These are phyloP conservation scores for Bruguiera sexangula DNA, from an alignment of 345 rosid genomes.

Conservation along the genomic window DNA sequence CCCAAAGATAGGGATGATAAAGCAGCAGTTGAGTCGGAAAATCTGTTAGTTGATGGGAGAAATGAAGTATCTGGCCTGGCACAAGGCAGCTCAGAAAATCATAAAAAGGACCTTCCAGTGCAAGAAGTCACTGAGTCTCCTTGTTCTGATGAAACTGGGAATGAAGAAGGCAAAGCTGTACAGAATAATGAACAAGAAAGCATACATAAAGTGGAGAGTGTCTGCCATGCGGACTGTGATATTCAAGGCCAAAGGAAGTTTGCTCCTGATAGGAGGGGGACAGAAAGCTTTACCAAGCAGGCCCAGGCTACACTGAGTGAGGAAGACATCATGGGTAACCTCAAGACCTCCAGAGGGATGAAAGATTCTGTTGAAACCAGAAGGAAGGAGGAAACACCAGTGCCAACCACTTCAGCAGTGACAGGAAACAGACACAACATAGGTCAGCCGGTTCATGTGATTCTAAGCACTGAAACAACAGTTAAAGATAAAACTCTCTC, in stretches of 20 bases:
- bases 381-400: slow-evolving; percentile 30
- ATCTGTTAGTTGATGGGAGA: slow-evolving; percentile 13
- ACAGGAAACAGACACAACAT: slow-evolving; percentile 32
- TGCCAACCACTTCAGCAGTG: slow-evolving; percentile 27
- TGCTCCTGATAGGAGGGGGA: slow-evolving; percentile 34
- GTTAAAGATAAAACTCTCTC: slow-evolving; percentile 32
- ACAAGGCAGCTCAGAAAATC: slow-evolving; percentile 16
- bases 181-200: slow-evolving; percentile 26
- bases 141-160: slow-evolving; percentile 16
- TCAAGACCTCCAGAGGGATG: slow-evolving; percentile 31
- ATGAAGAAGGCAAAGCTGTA: slow-evolving; percentile 24
- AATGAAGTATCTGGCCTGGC: slow-evolving; percentile 18
- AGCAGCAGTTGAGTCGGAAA: slow-evolving; percentile 19
- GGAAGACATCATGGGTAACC: slow-evolving; percentile 36
- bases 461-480: slow-evolving; percentile 32
- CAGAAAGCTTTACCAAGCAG: slow-evolving; percentile 27
- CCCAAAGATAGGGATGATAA: slow-evolving; percentile 26
- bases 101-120: slow-evolving; percentile 11
- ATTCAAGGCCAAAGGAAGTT: slow-evolving; percentile 33
- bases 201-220: slow-evolving; percentile 26
- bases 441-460: slow-evolving; percentile 30
- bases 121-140: slow-evolving; percentile 19
- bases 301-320: slow-evolving; percentile 23
- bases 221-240: slow-evolving; percentile 22
- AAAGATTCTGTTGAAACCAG: slow-evolving; percentile 34